Conservation (phyloP, 2,329 filamentous ascomycete species). For the Cercospora sojina region DNA sequence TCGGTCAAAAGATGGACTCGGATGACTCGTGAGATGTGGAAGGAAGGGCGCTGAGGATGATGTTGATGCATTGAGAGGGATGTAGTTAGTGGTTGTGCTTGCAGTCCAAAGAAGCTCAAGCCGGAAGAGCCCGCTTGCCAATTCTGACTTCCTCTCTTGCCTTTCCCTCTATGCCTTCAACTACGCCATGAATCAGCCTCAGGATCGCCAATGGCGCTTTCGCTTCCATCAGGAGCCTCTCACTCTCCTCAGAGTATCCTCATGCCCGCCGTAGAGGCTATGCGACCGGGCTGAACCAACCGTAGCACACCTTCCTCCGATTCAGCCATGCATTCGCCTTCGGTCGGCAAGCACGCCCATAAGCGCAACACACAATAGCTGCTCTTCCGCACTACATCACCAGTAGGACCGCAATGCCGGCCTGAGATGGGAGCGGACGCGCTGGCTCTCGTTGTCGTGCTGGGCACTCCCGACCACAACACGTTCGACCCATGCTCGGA, state of each 20-base stretch:
- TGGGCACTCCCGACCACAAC: neutral
- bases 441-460: neutral
- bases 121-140: constrained; percentile 4
- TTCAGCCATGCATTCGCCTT: neutral
- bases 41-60: neutral
- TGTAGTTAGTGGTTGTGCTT: neutral
- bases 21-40: neutral
- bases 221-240: neutral
- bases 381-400: neutral
- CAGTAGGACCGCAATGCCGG: neutral
- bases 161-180: neutral
- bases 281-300: neutral
- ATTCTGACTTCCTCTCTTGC: neutral
- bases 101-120: neutral
- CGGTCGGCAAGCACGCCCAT: neutral
- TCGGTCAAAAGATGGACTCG: neutral
- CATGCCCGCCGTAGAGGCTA: neutral
- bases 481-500: neutral
- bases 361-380: neutral
- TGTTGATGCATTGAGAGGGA: neutral
- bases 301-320: neutral
- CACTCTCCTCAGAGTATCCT: neutral
- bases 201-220: neutral
- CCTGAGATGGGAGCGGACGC: neutral
- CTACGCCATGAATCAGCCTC: neutral